A percentile compares a stretch with the other conserved stretches of the same genome.
phyloP scores from a whole-genome alignment of 768 basidiomycete species.

The Hericium erinaceus region DNA sequence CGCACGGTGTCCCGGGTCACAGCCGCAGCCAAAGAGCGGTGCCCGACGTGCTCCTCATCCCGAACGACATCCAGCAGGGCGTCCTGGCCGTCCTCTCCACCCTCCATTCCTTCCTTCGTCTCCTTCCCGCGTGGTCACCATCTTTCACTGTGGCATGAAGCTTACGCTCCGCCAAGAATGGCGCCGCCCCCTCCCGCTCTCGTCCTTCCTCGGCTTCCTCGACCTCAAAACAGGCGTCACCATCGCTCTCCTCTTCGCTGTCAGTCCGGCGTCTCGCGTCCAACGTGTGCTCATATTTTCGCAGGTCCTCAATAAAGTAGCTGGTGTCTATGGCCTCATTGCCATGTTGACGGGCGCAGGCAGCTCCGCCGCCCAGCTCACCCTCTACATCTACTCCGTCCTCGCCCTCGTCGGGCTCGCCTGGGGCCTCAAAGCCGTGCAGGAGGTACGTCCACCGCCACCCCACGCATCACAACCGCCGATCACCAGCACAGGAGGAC shows the following conservation, averaged over 20 bases:
- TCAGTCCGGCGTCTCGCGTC: conserved; percentile 29
- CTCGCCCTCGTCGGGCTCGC: conserved; percentile 67
- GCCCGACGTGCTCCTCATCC: neutral
- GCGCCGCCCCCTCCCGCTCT: conserved; percentile 64
- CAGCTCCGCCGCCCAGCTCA: conserved; percentile 89
- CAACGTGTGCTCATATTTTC: conserved; percentile 2
- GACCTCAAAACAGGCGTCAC: conserved; percentile 94
- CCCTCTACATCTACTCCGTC: conserved; percentile 89
- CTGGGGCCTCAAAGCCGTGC: conserved; percentile 85
- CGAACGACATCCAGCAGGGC: neutral
- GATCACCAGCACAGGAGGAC: conserved; percentile 60
- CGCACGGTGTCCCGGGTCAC: too few relatives aligned
- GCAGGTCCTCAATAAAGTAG: conserved; percentile 92
- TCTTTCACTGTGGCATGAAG: conserved; percentile 40
- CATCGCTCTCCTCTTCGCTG: conserved; percentile 82
- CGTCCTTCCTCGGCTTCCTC: conserved; percentile 76
- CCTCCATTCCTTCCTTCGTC: neutral
- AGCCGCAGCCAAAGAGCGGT: neutral
- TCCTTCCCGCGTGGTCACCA: neutral
- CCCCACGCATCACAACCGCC: conserved; percentile 1
- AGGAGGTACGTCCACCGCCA: conserved; percentile 51
- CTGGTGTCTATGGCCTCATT: conserved; percentile 93
- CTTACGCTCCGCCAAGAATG: conserved; percentile 77
- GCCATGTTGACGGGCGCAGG: conserved; percentile 85
- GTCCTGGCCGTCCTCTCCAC: neutral